Conservation (phyloP, 441 rosid species). For the Isatis lusitanica region DNA sequence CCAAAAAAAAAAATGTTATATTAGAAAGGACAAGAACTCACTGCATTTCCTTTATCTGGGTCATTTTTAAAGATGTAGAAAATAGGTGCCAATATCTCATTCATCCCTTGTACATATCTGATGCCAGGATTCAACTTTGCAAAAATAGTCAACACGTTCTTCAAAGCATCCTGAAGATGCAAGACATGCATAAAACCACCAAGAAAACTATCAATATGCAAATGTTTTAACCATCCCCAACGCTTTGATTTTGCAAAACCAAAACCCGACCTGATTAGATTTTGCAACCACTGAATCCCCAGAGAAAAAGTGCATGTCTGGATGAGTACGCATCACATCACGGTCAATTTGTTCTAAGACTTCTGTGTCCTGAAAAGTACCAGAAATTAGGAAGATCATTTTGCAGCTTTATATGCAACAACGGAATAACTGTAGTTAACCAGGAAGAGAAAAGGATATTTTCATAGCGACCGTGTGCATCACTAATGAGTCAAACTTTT, state of each 20-base stretch:
- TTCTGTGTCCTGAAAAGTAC: conserved; percentile 63
- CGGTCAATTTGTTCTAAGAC: conserved; percentile 83
- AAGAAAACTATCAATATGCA: neutral
- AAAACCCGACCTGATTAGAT: conserved; percentile 61
- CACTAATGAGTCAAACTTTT: neutral
- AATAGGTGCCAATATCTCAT: conserved; percentile 80
- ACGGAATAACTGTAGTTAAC: neutral
- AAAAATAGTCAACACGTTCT: conserved; percentile 60
- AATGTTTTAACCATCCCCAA: neutral
- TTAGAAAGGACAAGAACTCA: conserved; percentile 34
- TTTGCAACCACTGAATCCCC: conserved; percentile 71
- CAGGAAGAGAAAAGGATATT: neutral
- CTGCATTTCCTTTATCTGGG: conserved; percentile 68
- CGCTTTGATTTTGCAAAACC: neutral
- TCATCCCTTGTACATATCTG: conserved; percentile 96
- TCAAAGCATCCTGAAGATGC: conserved; percentile 69
- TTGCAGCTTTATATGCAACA: conserved; percentile 15
- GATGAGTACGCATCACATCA: conserved; percentile 89
- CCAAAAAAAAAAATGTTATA: conserved; percentile 8
- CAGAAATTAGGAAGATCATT: conserved; percentile 16
- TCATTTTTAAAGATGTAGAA: conserved; percentile 75
- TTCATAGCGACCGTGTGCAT: neutral
- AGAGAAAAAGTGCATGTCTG: conserved; percentile 81
- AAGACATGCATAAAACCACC: conserved; percentile 19
- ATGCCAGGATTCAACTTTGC: conserved; percentile 93